Conservation (phyloP, 2,329 filamentous ascomycete genomes). For the Elsinoe fawcettii region DNA sequence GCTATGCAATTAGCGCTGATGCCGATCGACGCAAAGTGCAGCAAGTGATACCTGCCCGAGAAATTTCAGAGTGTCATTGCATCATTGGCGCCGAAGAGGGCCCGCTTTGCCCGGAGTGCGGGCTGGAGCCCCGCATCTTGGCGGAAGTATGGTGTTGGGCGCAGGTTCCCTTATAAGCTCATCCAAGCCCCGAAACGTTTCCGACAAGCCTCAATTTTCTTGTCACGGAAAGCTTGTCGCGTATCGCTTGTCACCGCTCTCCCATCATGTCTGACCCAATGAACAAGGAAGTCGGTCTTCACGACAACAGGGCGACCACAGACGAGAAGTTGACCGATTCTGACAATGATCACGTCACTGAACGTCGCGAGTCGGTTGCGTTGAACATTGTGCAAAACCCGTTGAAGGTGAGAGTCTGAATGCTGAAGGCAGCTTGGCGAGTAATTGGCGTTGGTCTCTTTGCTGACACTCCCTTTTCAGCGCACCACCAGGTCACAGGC, state of each 20-base stretch:
- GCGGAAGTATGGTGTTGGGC: not conserved
- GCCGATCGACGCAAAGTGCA: not conserved
- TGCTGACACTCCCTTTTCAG: conserved; percentile 23
- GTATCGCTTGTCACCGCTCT: not conserved
- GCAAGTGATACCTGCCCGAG: not conserved
- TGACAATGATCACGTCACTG: conserved; percentile 18
- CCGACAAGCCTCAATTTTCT: not conserved
- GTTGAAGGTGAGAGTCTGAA: conserved; percentile 30
- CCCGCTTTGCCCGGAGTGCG: not conserved
- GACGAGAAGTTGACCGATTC: not conserved
- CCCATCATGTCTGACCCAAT: not conserved
- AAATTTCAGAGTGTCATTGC: not conserved
- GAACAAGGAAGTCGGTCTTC: conserved; percentile 9
- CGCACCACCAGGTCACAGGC: conserved; percentile 28
- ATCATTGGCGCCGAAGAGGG: not conserved
- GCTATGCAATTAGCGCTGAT: not conserved
- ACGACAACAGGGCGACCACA: not conserved
- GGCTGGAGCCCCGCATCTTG: not conserved
- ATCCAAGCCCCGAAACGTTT: not conserved
- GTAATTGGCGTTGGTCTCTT: not conserved
- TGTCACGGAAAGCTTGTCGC: not conserved
- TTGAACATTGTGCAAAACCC: conserved; percentile 43
- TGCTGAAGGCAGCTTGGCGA: conserved; percentile 17
- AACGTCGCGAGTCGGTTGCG: conserved; percentile 35
- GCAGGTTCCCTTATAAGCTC: not conserved